Conservation (phyloP, 176 grass and related monocot species). For the Lolium perenne region DNA sequence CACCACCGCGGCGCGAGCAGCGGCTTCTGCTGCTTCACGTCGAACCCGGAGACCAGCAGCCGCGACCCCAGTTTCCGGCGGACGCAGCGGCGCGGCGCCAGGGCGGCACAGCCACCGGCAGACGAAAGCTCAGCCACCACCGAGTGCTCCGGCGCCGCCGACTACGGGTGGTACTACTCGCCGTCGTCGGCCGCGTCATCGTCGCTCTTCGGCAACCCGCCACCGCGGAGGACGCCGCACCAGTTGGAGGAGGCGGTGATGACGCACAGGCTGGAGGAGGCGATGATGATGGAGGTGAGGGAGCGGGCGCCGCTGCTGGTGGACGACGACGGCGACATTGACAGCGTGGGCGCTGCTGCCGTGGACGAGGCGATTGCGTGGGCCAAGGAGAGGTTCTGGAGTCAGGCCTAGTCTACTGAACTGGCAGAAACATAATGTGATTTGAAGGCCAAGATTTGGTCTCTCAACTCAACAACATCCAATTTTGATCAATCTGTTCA, state of each 20-base stretch:
- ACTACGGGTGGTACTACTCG: constrained; percentile 62
- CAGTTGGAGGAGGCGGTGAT: constrained; percentile 37
- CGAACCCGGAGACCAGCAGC: constrained; percentile 58
- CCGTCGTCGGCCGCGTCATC: constrained; percentile 71
- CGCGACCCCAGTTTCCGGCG: constrained; percentile 70
- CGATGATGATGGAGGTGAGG: constrained; percentile 41
- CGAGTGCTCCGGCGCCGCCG: constrained; percentile 44
- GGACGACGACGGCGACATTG: constrained; percentile 57
- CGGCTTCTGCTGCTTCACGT: constrained; percentile 76
- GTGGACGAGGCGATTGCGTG: constrained; percentile 88
- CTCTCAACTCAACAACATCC: not conserved
- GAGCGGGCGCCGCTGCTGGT: constrained; percentile 54
- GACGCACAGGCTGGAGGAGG: constrained; percentile 32
- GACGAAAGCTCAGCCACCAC: constrained; percentile 17
- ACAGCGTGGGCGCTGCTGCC: constrained; percentile 54
- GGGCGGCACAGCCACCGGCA: constrained; percentile 35
- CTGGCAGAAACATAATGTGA: not conserved
- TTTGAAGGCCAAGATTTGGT: not conserved
- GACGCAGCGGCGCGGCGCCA: constrained; percentile 27
- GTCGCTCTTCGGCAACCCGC: constrained; percentile 48
- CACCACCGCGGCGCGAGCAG: constrained; percentile 43
- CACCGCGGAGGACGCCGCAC: constrained; percentile 42
- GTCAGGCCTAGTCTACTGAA: constrained; percentile 29
- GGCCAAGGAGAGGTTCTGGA: constrained; percentile 88
- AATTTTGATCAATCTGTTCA: constrained; percentile 20